phyloP scores from a whole-genome alignment of 1,139 yeast genomes.

The Pichia inconspicua region DNA sequence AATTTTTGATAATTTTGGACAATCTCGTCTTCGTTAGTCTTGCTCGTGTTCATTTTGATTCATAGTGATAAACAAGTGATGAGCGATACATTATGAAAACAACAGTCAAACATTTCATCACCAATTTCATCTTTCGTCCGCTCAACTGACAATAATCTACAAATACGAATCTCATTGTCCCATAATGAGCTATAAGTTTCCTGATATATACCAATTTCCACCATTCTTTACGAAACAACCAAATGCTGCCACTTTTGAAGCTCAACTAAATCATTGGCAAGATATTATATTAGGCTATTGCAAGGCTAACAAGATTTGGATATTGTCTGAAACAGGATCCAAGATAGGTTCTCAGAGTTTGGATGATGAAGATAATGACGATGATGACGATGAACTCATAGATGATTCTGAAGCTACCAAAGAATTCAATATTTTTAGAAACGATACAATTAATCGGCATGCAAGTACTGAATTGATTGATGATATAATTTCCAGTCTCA shows the following conservation, averaged over 20 bases:
- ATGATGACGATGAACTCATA: conserved; percentile 28
- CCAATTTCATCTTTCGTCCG: background rate
- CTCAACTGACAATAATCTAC: background rate
- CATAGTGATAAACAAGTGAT: background rate
- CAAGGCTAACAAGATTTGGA: conserved; percentile 46
- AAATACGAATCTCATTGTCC: too few relatives aligned
- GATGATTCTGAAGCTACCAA: conserved; percentile 41
- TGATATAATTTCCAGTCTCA: conserved; percentile 53
- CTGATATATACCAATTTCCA: conserved; percentile 77
- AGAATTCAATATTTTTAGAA: conserved; percentile 27
- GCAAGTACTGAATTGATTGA: conserved; percentile 33
- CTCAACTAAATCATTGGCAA: conserved; percentile 61
- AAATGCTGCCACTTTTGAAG: conserved; percentile 66
- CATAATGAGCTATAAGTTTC: conserved; percentile 32
- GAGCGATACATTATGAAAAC: background rate
- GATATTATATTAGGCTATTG: conserved; percentile 52
- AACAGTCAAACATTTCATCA: background rate
- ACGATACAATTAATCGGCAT: conserved; percentile 1
- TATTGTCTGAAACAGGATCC: background rate
- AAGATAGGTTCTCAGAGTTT: conserved; percentile 16
- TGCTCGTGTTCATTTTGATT: background rate
- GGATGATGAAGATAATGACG: conserved; percentile 19
- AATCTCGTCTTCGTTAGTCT: background rate
- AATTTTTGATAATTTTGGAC: background rate
- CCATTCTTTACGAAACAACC: conserved; percentile 90